phyloP scores from a whole-genome alignment of 106 monocot genomes.

The Acanthochlamys bracteata region DNA sequence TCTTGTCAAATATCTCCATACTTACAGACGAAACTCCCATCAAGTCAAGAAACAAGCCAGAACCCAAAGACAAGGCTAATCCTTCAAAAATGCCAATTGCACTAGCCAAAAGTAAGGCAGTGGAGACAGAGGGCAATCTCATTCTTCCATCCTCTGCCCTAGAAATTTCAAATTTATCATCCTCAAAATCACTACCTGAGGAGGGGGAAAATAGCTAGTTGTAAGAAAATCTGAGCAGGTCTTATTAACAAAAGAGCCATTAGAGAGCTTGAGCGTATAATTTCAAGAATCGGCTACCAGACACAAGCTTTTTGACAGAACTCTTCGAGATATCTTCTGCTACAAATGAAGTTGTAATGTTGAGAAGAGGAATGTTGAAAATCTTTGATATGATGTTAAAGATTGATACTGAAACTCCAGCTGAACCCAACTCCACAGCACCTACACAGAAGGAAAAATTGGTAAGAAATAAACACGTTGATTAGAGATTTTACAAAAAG shows the following conservation, averaged over 20 bases:
- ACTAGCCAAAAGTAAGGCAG: constrained; percentile 74
- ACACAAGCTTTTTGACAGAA: constrained; percentile 14
- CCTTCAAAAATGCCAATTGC: constrained; percentile 77
- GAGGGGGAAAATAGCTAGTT: background rate
- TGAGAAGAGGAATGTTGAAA: constrained; percentile 90
- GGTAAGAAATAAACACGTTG: no score
- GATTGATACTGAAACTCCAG: constrained; percentile 82
- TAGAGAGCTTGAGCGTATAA: background rate
- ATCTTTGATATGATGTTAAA: constrained; percentile 97
- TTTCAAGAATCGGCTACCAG: constrained; percentile 18
- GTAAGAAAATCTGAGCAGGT: background rate
- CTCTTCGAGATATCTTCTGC: constrained; percentile 92
- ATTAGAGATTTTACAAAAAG: no score
- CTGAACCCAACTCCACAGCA: constrained; percentile 82
- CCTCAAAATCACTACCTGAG: constrained; percentile 11
- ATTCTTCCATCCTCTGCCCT: constrained; percentile 29
- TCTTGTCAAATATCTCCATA: background rate
- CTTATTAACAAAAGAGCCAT: background rate
- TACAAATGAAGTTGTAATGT: constrained; percentile 95
- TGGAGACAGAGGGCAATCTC: constrained; percentile 76
- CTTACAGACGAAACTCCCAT: constrained; percentile 81
- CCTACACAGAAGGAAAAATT: constrained; percentile 25
- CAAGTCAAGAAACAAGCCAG: constrained; percentile 63
- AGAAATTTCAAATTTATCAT: constrained; percentile 9
- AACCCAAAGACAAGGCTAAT: constrained; percentile 69